Base-by-base conservation (phyloP, 2,329 filamentous ascomycete genomes). In the Pseudogymnoascus sp. region DNA sequence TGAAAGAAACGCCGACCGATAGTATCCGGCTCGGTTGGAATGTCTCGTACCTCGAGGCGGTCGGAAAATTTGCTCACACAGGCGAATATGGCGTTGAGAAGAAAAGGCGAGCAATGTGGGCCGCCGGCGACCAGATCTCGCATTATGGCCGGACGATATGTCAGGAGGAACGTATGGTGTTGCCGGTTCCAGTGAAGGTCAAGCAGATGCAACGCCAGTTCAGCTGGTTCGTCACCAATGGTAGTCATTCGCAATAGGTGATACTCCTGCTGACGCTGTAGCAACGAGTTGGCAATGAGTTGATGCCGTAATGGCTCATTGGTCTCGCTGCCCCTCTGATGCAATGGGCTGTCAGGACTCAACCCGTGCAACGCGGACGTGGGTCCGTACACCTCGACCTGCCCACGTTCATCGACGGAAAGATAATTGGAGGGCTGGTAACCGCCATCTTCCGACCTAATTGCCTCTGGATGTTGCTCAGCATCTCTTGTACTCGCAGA, bases 171-270 rank as follows among this genome's bases (percentile, higher is more conserved):
- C 0, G 71, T 71, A 57, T 74, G 70, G 61, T 76, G 74, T 63
- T 75, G 74, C 6, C 74, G 68, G 61, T 68, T 73, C 74, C 74
- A 75, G 65, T 76, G 74, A 6, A 76, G 62, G 54, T 75, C 69
- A 14, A 77, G 66, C 8, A 76, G 67, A 63, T 76, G 74, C 36
- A 72, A 64, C 6, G 72, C 74, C 3, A 75, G 60, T 5, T 74
- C 69, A 14, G 66, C 64, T 1, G 65, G 64, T 2, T 70, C 63
- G 2, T 67, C 70, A 37, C 67, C 65, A 14, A 70, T 66, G 59
- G 66, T 63, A 2, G 70, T 63, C 63, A 73, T 69, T 59, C 64
- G 39, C 5, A 35, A 16, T 7, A 63, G 38, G 16, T 54, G 50
- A 4, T 41, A 37, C 35, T 65, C 63, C 16, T 33, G 47, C 35